Evolutionary conservation across 129 eudicot species (phyloP).

Genomic region (Escallonia herrerae): DNA sequence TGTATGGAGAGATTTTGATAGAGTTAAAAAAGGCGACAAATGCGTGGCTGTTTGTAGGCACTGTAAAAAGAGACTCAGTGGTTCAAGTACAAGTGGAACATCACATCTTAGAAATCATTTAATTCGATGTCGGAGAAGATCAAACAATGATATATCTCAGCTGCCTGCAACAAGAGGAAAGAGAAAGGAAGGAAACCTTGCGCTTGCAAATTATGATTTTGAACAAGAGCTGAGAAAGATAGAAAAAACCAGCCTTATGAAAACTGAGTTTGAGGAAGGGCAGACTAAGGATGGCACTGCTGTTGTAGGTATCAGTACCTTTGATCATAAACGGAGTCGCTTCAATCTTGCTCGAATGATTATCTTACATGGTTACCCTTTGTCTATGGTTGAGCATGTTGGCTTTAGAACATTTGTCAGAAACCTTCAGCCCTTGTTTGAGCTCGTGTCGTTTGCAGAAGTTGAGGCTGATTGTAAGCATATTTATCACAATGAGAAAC

Average conservation of each 20-base stretch:
- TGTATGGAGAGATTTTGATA: constrained; percentile 95
- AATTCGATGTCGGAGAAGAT: constrained; percentile 73
- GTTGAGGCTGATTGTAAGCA: constrained; percentile 73
- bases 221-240: constrained; percentile 43
- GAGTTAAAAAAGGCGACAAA: constrained; percentile 66
- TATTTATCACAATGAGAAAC: constrained; percentile 66
- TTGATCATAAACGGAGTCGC: constrained; percentile 67
- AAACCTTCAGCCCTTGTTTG: constrained; percentile 90
- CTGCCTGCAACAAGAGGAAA: constrained; percentile 58
- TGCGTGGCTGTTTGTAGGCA: constrained; percentile 84
- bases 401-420: constrained; percentile 75
- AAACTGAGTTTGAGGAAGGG: constrained; percentile 37
- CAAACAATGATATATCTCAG: constrained; percentile 67
- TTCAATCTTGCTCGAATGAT: constrained; percentile 91
- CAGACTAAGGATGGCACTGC: constrained; percentile 35
- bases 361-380: constrained; percentile 86
- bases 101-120: constrained; percentile 92
- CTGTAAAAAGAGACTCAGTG: constrained; percentile 85
- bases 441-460: constrained; percentile 49
- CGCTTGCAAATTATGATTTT: constrained; percentile 36
- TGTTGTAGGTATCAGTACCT: constrained; percentile 23
- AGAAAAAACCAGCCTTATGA: constrained; percentile 34
- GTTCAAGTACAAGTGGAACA: constrained; percentile 94
- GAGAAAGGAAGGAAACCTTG: constrained; percentile 53
- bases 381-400: constrained; percentile 71